phyloP scores from a whole-genome alignment of 73 alveolate species.

The Stentor coeruleus region DNA sequence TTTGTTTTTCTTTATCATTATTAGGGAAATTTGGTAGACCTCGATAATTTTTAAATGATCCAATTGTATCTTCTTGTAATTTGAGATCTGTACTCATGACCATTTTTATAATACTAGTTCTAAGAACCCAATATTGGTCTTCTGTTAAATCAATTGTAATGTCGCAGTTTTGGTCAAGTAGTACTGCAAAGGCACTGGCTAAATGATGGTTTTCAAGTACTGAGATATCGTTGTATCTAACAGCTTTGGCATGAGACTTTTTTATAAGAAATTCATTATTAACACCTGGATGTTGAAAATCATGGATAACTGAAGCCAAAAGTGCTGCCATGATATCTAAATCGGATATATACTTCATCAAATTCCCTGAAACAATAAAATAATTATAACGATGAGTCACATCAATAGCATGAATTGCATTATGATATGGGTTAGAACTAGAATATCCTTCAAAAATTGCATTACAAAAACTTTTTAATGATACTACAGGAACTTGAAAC shows the following conservation, averaged over 20 bases:
- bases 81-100: constrained; percentile 80
- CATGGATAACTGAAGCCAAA: constrained; percentile 72
- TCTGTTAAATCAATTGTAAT: constrained; percentile 66
- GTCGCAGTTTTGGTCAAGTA: constrained; percentile 63
- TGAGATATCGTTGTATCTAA: constrained; percentile 78
- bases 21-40: constrained; percentile 61
- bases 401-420: constrained; percentile 53
- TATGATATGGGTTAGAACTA: constrained; percentile 46
- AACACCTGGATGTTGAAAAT: constrained; percentile 89
- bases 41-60: constrained; percentile 40
- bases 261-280: constrained; percentile 72
- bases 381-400: constrained; percentile 53
- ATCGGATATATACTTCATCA: constrained; percentile 58
- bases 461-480: neutral
- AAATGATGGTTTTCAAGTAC: constrained; percentile 87
- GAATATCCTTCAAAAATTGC: constrained; percentile 25
- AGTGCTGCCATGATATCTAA: constrained; percentile 63
- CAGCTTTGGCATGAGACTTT: constrained; percentile 74
- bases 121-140: constrained; percentile 61
- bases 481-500: constrained; percentile 51
- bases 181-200: constrained; percentile 76
- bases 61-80: constrained; percentile 51
- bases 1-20: constrained; percentile 56
- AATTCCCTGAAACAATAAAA: constrained; percentile 53
- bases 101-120: constrained; percentile 73